Conservation (phyloP, 441 rosid species). For the Jatropha multifida region DNA sequence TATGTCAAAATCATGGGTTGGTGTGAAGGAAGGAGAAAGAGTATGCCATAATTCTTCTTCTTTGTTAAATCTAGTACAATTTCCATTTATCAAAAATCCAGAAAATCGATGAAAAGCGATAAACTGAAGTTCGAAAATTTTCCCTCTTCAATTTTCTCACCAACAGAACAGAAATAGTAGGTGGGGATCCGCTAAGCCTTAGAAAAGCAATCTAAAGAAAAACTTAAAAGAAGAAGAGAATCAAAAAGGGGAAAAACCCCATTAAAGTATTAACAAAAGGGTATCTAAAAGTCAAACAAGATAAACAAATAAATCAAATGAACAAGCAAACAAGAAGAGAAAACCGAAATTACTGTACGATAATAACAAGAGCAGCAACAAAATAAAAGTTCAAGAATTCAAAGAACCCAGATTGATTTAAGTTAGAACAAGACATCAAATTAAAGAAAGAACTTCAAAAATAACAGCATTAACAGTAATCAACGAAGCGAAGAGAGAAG, state of each 20-base stretch:
- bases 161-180: slow-evolving; percentile 20
- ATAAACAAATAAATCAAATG: not conserved
- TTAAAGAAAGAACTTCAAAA: not conserved
- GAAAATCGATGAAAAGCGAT: not conserved
- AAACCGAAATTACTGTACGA: not conserved
- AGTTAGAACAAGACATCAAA: not conserved
- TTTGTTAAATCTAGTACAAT: not conserved
- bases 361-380: not conserved
- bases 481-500: slow-evolving; percentile 4
- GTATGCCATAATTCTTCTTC: too few species aligned
- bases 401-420: not conserved
- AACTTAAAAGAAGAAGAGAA: not conserved
- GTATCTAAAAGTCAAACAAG: slow-evolving; percentile 11
- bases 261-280: slow-evolving; percentile 14
- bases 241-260: slow-evolving; percentile 5
- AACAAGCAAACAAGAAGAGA: not conserved
- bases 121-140: slow-evolving; percentile 11
- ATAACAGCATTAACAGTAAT: not conserved
- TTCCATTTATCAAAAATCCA: slow-evolving; percentile 1
- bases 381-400: slow-evolving; percentile 6
- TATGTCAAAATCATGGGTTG: too few species aligned
- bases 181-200: not conserved
- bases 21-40: too few species aligned
- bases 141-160: slow-evolving; percentile 11
- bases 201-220: not conserved